phyloP scores from a whole-genome alignment of 106 monocot species.

The Hemerocallis citrina region DNA sequence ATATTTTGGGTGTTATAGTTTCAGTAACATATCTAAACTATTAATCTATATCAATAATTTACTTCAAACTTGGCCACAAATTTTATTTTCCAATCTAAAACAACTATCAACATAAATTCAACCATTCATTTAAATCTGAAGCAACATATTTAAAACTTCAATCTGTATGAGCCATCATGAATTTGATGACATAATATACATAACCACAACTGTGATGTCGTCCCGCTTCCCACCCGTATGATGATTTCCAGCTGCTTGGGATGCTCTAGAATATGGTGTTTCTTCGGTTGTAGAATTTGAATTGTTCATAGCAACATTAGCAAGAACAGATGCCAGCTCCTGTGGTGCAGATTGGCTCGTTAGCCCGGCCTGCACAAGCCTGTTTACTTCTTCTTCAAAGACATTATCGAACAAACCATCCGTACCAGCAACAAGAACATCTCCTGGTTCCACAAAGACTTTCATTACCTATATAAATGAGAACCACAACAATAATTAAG shows the following conservation, averaged over 20 bases:
- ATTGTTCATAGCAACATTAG: background rate
- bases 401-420: background rate
- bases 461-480: slow-evolving; percentile 2
- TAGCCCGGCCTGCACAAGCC: background rate
- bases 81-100: too few relatives aligned
- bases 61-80: too few relatives aligned
- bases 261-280: background rate
- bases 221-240: background rate
- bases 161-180: too few relatives aligned
- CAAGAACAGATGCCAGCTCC: background rate
- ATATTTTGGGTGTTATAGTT: too few relatives aligned
- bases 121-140: too few relatives aligned
- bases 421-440: background rate
- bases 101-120: too few relatives aligned
- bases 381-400: background rate
- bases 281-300: background rate
- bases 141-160: too few relatives aligned
- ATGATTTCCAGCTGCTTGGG: background rate
- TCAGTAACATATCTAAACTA: too few relatives aligned
- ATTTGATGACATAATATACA: background rate
- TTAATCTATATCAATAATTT: too few relatives aligned
- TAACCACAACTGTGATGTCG: background rate
- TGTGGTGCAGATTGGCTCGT: background rate
- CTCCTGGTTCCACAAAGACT: background rate
- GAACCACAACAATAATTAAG: too few relatives aligned